A percentile compares a stretch with the other conserved stretches of the same genome.
Evolutionary conservation across 2,329 filamentous ascomycete species (phyloP).

Genomic region (Apiospora rasikravindrae): DNA sequence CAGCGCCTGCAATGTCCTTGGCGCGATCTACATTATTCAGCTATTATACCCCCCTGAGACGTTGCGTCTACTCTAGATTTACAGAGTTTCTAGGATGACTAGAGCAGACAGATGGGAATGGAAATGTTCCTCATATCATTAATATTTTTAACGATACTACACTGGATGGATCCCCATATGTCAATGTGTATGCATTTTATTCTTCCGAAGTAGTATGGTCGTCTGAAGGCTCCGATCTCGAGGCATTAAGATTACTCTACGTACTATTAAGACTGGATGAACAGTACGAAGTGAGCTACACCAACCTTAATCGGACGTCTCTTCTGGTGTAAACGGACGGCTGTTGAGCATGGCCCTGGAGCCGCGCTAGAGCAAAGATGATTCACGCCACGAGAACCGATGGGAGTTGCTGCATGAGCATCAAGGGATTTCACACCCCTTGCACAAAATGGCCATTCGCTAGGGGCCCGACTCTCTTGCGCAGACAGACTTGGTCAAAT

Average conservation of each 20-base stretch:
- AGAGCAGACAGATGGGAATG: not conserved
- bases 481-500: conserved; percentile 3
- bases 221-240: not conserved
- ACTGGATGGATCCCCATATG: not conserved
- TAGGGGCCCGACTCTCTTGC: not conserved
- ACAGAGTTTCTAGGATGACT: not conserved
- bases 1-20: not conserved
- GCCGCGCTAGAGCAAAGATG: not conserved
- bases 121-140: not conserved
- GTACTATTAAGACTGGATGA: not conserved
- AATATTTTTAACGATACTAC: not conserved
- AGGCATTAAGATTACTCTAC: not conserved
- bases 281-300: not conserved
- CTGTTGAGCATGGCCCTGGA: not conserved
- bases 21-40: not conserved
- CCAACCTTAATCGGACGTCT: not conserved
- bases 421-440: not conserved
- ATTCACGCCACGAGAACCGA: not conserved
- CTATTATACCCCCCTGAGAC: conserved; percentile 6
- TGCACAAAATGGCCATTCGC: not conserved
- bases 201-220: not conserved
- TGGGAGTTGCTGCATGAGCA: not conserved
- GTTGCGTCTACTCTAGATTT: not conserved
- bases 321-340: not conserved
- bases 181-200: not conserved